Base-by-base conservation (phyloP, 2,329 filamentous ascomycete species). In the Pseudocercospora eumusae region DNA sequence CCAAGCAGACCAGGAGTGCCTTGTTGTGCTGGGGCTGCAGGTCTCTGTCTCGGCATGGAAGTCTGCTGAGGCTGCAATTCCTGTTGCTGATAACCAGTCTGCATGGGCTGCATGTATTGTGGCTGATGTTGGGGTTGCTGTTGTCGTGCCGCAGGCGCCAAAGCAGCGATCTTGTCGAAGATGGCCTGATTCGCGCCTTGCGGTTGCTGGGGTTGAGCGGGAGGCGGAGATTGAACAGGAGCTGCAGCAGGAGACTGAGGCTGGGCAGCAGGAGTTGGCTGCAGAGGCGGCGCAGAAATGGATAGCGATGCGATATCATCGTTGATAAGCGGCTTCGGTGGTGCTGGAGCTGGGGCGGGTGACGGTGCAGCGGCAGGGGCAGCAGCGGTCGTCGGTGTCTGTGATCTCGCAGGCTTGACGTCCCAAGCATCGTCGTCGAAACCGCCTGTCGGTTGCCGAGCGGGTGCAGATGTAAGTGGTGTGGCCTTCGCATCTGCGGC, bases 371-470 rank as follows among this genome's bases (percentile, higher is more conserved):
- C 52, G 44, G 76, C 68, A 33, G 81, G 73, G 62, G 75, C 66
- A 54, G 77, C 65, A 67, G 77, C 65, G 4, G 69, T 74, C 59
- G 78, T 67, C 67, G 75, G 60, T 56, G 76, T 66, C 50, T 73
- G 68, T 18, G 87, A 84, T 73, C 87, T 89, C 13, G 89, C 85
- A 18, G 92, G 91, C 79, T 97, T 97, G 55, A 96, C 89, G 71
- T 96, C 91, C 95, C 95, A 99, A 8, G 95, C 95, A 79, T 98
- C 92, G 72, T 98, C 95, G 56, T 99, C 95, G 72, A 98, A 98
- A 2, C 91, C 91, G 52, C 64, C 66, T 56, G 80, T 79, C 62
- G 84, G 70, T 40, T 75, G 79, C 40, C 78, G 75, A 4, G 77
- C 69, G 40, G 85, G 80, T 8, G 76, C 77, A 61, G 79, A 75